Evolutionary conservation across 1,284 basidiomycete genomes (phyloP), one percentile per base, ranked within the genome.

Genomic region (Leccinum fallax): DNA sequence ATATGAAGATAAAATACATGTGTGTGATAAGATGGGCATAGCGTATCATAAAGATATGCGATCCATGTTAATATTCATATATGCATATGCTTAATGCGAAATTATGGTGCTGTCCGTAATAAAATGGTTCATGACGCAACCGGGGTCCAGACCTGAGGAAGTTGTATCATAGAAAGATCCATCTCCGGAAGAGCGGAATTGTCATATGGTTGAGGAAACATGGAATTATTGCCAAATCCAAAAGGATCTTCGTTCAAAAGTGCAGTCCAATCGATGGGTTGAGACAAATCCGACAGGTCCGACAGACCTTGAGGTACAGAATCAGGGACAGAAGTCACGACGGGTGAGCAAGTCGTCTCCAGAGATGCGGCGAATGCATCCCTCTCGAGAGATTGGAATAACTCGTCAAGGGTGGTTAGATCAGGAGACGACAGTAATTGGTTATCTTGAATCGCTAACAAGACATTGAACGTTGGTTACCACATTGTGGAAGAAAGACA

Each of bases 121-220:
- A n/a, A 26, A 21, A 15, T 21, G 15, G 1, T 34, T 65, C 21
- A 62, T 21, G 60, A 62, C 3, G 13, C 43, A 1, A 57, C 51
- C 8, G 16, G 5, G n/a, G 43, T 51, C 64, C 63, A 57, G 2
- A 49, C 26, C 4, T 26, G 32, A 10, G 68, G 69, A 26, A 69
- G 62, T 24, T 72, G 70, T 32, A 72, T n/a, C 8, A 61, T 59
- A 49, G 67, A 61, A 52, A 61, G 52, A 55, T 74, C 69, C 4
- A 69, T 67, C 3, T 59, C 71, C 0, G 61, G 53, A 2, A 72
- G 51, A 34, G 49, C 5, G 7, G 62, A 52, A 11, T 26, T 4
- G 9, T 13, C 3, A 19, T 13, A 48, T 4, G 16, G 32, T 15
- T 32, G 59, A 24, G 51, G 46, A 19, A 58, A 58, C 16, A 52